Evolutionary conservation across 768 basidiomycete genomes (phyloP).

Genomic region (Boletus bicolor): DNA sequence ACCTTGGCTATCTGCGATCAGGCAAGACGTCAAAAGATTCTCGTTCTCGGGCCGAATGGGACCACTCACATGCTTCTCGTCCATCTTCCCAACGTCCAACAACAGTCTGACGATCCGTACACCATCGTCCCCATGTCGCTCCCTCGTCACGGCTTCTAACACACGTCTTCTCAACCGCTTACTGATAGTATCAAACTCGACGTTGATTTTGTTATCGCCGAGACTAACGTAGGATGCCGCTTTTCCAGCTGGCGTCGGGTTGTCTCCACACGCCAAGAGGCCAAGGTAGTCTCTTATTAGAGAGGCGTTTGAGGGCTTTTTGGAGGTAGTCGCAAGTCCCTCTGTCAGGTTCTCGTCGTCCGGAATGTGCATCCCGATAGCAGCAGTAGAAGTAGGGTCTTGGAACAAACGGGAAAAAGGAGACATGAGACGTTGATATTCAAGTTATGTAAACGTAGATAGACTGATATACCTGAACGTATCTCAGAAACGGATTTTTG

Average conservation of each 20-base stretch:
- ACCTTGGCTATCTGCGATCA: conserved; percentile 81
- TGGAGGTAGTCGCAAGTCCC: conserved; percentile 57
- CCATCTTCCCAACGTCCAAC: conserved; percentile 83
- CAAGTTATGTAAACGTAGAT: not conserved
- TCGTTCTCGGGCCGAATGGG: not conserved
- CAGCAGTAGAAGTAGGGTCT: conserved; percentile 69
- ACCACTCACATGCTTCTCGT: conserved; percentile 80
- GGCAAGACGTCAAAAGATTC: not conserved
- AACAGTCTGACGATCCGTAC: conserved; percentile 80
- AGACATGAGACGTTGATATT: not conserved
- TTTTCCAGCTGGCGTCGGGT: conserved; percentile 70
- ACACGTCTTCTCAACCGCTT: conserved; percentile 65
- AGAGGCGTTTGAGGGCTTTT: conserved; percentile 50
- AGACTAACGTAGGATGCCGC: conserved; percentile 71
- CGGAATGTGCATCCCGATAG: conserved; percentile 58
- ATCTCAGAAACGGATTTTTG: conserved; percentile 60
- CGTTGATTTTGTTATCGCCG: conserved; percentile 65
- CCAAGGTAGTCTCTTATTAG: conserved; percentile 80
- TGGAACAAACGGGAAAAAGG: not conserved
- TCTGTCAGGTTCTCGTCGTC: conserved; percentile 61
- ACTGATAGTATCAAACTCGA: conserved; percentile 76
- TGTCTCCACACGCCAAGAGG: conserved; percentile 76
- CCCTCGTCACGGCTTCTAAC: conserved; percentile 74
- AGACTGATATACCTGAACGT: conserved; percentile 51
- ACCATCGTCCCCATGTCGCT: conserved; percentile 80